These are phyloP conservation scores for Penicillium sp. DNA, from an alignment of 2,329 filamentous ascomycete genomes.

Conservation along the genomic window DNA sequence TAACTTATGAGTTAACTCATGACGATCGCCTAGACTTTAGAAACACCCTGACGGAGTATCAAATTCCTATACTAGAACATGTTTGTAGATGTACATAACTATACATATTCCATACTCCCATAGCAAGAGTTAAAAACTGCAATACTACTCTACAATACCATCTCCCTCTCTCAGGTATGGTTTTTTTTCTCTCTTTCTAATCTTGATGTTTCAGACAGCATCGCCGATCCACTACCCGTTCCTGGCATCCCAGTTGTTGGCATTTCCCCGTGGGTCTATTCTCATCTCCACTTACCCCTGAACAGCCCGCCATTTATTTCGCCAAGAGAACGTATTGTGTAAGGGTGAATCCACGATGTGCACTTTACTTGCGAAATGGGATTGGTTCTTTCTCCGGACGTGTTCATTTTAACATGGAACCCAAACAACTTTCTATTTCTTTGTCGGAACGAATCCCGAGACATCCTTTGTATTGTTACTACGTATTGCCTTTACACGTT, in stretches of 20 bases:
- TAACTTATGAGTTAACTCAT: constrained; percentile 1
- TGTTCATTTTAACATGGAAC: constrained; percentile 11
- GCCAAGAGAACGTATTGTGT: constrained; percentile 11
- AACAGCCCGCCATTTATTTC: constrained; percentile 23
- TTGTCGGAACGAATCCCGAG: constrained; percentile 6
- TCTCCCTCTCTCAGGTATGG: background rate
- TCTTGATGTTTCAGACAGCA: constrained; percentile 8
- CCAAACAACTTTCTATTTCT: background rate
- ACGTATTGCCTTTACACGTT: background rate
- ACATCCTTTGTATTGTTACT: constrained; percentile 8
- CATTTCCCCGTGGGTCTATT: constrained; percentile 7
- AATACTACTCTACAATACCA: background rate
- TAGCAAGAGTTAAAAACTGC: background rate
- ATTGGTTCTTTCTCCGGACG: constrained; percentile 13
- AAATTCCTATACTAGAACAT: background rate
- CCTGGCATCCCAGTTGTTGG: constrained; percentile 18
- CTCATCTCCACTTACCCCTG: constrained; percentile 27
- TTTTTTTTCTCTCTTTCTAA: background rate
- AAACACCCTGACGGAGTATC: background rate
- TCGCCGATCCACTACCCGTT: constrained; percentile 25
- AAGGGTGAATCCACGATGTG: constrained; percentile 9
- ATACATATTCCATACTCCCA: background rate
- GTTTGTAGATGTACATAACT: background rate
- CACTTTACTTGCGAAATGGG: constrained; percentile 12
- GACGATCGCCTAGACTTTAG: constrained; percentile 2